Conservation (phyloP, 2,329 filamentous ascomycete genomes). For the Aureobasidium vineae region DNA sequence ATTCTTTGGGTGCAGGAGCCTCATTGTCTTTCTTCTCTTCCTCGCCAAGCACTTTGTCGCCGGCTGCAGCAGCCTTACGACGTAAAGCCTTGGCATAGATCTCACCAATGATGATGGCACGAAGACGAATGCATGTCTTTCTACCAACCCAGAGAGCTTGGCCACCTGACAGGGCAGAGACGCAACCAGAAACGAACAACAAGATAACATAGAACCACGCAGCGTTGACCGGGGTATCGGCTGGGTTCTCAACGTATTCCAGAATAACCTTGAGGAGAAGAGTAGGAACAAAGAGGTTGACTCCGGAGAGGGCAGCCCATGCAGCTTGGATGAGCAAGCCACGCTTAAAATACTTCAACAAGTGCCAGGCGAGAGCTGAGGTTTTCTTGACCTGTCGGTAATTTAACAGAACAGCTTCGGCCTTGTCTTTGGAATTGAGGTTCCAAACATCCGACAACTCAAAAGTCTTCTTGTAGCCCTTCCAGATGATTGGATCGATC, state of each 20-base stretch:
- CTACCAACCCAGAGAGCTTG: constrained; percentile 91
- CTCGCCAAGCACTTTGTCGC: constrained; percentile 67
- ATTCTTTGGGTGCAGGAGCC: constrained; percentile 6
- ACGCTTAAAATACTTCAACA: constrained; percentile 80
- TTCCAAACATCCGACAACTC: constrained; percentile 92
- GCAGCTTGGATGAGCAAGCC: constrained; percentile 72
- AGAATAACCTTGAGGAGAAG: constrained; percentile 87
- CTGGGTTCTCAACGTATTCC: constrained; percentile 86
- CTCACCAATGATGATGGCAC: constrained; percentile 94
- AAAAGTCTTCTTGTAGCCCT: constrained; percentile 80
- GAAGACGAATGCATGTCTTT: constrained; percentile 88
- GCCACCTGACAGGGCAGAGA: constrained; percentile 79
- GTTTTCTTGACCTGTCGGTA: constrained; percentile 87
- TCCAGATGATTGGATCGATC: constrained; percentile 86
- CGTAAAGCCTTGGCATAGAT: constrained; percentile 95
- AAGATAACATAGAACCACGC: constrained; percentile 95
- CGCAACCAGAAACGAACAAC: constrained; percentile 75
- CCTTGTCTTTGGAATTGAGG: constrained; percentile 81
- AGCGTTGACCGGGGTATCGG: constrained; percentile 73
- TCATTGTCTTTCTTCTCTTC: constrained; percentile 51
- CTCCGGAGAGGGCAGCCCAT: constrained; percentile 74
- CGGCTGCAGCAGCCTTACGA: constrained; percentile 77
- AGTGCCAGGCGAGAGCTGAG: constrained; percentile 71
- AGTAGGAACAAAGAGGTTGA: constrained; percentile 89
- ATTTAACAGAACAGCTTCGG: constrained; percentile 71